Conservation (phyloP, 768 basidiomycete genomes). For the Phylloporus sp. region DNA sequence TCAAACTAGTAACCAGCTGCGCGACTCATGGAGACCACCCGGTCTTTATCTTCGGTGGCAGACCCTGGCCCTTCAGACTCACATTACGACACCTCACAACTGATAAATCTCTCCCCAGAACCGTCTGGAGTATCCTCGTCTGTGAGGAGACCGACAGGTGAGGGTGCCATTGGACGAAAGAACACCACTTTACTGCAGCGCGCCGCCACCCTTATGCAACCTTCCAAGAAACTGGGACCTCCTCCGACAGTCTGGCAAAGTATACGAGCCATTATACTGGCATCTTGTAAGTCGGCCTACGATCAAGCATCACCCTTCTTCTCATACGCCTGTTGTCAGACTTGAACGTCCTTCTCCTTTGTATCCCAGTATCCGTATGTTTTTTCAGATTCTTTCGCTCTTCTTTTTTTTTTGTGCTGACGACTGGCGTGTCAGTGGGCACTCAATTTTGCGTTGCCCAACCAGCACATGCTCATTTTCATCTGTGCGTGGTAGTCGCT, state of each 20-base stretch:
- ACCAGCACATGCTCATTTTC: conserved; percentile 59
- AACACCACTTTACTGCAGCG: conserved; percentile 12
- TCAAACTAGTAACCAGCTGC: neutral
- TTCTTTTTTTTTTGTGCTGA: neutral
- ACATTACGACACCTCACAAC: conserved; percentile 1
- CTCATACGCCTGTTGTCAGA: conserved; percentile 34
- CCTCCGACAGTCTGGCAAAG: conserved; percentile 45
- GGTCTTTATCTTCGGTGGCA: conserved; percentile 11
- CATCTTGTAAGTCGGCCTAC: conserved; percentile 48
- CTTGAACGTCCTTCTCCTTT: conserved; percentile 66
- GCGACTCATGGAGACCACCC: conserved; percentile 15
- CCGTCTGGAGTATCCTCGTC: conserved; percentile 11
- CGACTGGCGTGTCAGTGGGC: conserved; percentile 52
- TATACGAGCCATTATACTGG: conserved; percentile 46
- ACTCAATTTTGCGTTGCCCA: conserved; percentile 53
- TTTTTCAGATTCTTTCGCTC: neutral
- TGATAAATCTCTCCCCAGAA: conserved; percentile 1
- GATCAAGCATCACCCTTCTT: neutral
- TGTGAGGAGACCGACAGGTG: conserved; percentile 6
- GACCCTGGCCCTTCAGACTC: conserved; percentile 6
- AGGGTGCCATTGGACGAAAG: conserved; percentile 3
- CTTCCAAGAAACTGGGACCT: conserved; percentile 33
- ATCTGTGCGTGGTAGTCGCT: conserved; percentile 50
- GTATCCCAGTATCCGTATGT: conserved; percentile 64
- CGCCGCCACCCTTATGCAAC: conserved; percentile 32